Base-by-base conservation (phyloP, 2,329 filamentous ascomycete genomes). In the Teratosphaeria gauchensis region DNA sequence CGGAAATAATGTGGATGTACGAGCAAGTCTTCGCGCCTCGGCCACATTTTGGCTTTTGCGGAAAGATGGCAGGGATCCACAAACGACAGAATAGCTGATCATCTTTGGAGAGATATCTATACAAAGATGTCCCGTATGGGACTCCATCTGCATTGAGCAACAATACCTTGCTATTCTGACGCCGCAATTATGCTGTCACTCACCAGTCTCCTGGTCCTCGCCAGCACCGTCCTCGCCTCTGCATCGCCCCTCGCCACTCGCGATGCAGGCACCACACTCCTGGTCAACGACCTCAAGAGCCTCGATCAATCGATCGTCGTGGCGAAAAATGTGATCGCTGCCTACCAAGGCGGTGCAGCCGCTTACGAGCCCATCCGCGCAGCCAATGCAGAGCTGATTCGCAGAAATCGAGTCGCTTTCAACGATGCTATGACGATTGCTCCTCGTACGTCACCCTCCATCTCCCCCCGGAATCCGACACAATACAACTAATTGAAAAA, bases 391-490 rank as follows among this genome's bases (percentile, higher is more conserved):
- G 60, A 61, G 54, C 60, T 64, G 33, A 65, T 63, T 42, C 64
- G 64, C 31, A 65, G 60, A 16, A 65, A 66, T 58, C 63, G 63
- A 11, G 63, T 63, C 51, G 64, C 64, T 3, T 66, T 64, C 56
- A 62, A 59, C 38, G 60, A 64, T 51, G 64, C 64, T 38, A 65
- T 66, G 63, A 62, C 58, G 16, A 65, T 64, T 51, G 33, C 56
- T 21, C 64, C 61, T 59, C 64, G 61, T 65, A 58, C 8, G 14
- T 3, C 33, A 16, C 3, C 1, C 33, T 16, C 4, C 24, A 28
- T 28, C 24, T 28, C 46, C 59, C 59, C 31, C 28, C 51, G n/a
- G n/a, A 31, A 38, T 38, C 42, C 31, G 4, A 42, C 42, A 30
- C 32, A 8, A 28, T 2, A 32, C 42, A 12, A 35, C 12, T 53